Base-by-base conservation (phyloP, 495 filamentous ascomycete genomes). In the Barbatosphaeria neglecta region DNA sequence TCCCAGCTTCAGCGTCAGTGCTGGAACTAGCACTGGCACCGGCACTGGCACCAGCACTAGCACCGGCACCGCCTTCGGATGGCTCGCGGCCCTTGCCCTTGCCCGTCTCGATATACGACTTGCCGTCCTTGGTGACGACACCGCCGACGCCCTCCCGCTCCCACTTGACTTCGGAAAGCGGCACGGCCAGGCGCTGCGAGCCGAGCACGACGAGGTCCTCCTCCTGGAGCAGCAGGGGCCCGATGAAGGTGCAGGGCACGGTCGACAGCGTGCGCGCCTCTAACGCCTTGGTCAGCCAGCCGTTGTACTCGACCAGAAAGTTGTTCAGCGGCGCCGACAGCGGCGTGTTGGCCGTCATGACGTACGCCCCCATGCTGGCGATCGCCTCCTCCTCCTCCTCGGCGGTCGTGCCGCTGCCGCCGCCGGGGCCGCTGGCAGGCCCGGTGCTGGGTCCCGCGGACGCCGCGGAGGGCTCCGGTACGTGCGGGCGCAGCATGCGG, bases 81-180 rank as follows among this genome's bases (percentile, higher is more conserved):
- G 50, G 43, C 18, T 50, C 48, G 37, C 46, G 47, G 33, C 50
- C 50, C 11, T 47, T 45, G 43, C 52, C 50, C 44, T 57, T 61
- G 39, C 48, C 61, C 39, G 59, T 63, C 41, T 68, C 68, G 41
- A 72, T 72, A 41, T 71, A 72, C 25, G 62, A 66, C 57, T 73
- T 73, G 35, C 69, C 68, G 43, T 75, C 72, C 50, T 74, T 70
- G 41, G 69, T 71, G 6, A 75, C 65, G 8, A 73, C 67, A 56
- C 76, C 65, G 48, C 74, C 72, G 13, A 77, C 72, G n/a, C 70
- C 74, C 55, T 89, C 87, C 27, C 80, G 74, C 64, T 95, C 90
- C 90, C 90, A 95, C 37, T 86, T 81, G 46, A 90, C 72, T 58
- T 93, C 84, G 37, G 87, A 83, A 2, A 96, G 71, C 9, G 90